Percentiles rank a stretch among this genome's conserved stretches.
Conservation (phyloP, 495 filamentous ascomycete genomes). For the Hypoxylon trugodes region DNA sequence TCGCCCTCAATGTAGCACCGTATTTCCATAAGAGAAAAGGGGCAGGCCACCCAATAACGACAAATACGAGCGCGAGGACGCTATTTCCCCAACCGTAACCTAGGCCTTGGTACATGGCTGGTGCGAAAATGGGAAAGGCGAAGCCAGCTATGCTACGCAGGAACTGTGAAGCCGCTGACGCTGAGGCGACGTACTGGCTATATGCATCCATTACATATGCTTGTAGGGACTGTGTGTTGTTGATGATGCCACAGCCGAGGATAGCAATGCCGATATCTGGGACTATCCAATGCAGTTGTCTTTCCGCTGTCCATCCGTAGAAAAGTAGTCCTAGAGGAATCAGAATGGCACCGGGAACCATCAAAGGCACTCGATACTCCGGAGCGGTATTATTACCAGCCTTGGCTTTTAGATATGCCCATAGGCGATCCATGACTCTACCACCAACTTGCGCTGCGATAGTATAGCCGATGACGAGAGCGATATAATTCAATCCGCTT, state of each 20-base stretch:
- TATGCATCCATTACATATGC: constrained; percentile 78
- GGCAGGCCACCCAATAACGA: constrained; percentile 53
- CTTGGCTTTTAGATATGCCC: constrained; percentile 34
- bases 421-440: constrained; percentile 42
- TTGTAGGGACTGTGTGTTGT: constrained; percentile 11
- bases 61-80: constrained; percentile 59
- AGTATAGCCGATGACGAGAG: constrained; percentile 60
- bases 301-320: constrained; percentile 52
- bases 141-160: constrained; percentile 73
- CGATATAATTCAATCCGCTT: constrained; percentile 60
- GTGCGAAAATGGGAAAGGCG: constrained; percentile 76
- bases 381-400: constrained; percentile 10
- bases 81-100: constrained; percentile 65
- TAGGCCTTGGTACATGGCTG: constrained; percentile 64
- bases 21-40: constrained; percentile 57
- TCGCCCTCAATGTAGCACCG: constrained; percentile 47
- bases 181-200: constrained; percentile 73
- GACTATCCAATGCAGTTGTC: constrained; percentile 54
- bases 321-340: constrained; percentile 43
- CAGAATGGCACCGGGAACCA: constrained; percentile 32
- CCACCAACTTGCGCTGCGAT: constrained; percentile 53
- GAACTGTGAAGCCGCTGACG: constrained; percentile 69
- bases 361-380: constrained; percentile 43
- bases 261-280: constrained; percentile 40
- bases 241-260: constrained; percentile 23